phyloP scores from a whole-genome alignment of 495 filamentous ascomycete species.

The Aspergillus cristatus region DNA sequence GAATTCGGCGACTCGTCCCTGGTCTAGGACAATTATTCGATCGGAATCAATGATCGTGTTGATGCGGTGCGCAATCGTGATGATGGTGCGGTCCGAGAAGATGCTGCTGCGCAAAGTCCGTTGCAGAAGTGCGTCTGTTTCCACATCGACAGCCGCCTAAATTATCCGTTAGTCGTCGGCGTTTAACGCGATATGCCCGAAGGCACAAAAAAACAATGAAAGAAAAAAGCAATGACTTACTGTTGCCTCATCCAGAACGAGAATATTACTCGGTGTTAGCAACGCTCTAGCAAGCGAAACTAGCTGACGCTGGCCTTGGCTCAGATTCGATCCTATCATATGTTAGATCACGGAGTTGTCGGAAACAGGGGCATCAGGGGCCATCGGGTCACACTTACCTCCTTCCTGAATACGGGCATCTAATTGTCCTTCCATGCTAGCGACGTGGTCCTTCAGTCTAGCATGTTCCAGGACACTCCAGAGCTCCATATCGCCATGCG shows the following conservation, averaged over 20 bases:
- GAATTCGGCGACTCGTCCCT: conserved; percentile 51
- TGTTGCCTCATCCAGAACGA: conserved; percentile 95
- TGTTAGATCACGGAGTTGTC: conserved; percentile 5
- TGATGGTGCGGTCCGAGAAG: conserved; percentile 88
- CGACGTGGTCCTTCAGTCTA: conserved; percentile 82
- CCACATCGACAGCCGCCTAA: conserved; percentile 84
- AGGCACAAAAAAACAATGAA: neutral
- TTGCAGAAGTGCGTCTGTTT: conserved; percentile 80
- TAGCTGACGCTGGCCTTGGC: conserved; percentile 70
- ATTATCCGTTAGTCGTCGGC: conserved; percentile 6
- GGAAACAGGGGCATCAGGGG: neutral
- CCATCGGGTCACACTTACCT: conserved; percentile 66
- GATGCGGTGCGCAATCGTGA: conserved; percentile 95
- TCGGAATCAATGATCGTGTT: conserved; percentile 95
- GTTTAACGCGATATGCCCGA: too few species aligned
- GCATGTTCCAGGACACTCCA: conserved; percentile 99
- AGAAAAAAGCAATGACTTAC: conserved; percentile 25
- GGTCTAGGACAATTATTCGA: conserved; percentile 79
- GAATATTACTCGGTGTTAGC: conserved; percentile 90
- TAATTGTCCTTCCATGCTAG: conserved; percentile 78
- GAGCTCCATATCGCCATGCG: conserved; percentile 93
- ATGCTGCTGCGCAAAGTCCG: conserved; percentile 45
- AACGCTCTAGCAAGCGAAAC: conserved; percentile 88
- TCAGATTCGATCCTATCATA: conserved; percentile 49
- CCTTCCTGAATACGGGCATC: conserved; percentile 91